Evolutionary conservation across 2,329 filamentous ascomycete genomes (phyloP), one percentile per base, ranked within the genome.

Genomic region (Diaporthe sp.): DNA sequence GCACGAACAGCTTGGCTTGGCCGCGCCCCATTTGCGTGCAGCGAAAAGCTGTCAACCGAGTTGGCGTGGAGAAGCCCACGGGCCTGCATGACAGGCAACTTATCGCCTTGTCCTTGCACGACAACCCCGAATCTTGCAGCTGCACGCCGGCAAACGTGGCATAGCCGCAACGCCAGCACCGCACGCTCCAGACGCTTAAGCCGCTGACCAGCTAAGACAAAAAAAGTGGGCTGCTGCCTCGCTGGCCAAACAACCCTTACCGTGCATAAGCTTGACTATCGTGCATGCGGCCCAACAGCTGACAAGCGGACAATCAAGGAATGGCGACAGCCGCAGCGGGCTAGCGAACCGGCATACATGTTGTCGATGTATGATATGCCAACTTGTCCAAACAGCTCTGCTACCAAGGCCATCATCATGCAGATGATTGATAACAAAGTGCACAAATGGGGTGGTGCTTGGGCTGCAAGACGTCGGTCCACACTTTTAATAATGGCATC

Each of bases 1-100:
- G 62, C 65, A 53, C 49, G 65, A 70, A 70, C 65, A 55, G 34
- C 65, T 42, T 55, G 65, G 46, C 65, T 39, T 68, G 62, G 62
- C 62, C 65, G 65, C 65, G 65, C 65, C 65, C 65, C 65, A 28
- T 42, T 39, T 55, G 49, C n/a, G 65, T 51, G 44, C 44, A 68
- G 44, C 22, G 9, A 17, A 46, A 39, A 70, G 65, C 65, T 70
- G 65, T 70, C 65, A 55, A 53, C 61, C 42, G n/a, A 13, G 22
- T 9, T 31, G 61, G 61, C 42, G 61, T 10, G 61, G 61, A 31
- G 28, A 49, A 25, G 28, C 42, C 61, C 61, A 49, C 65, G 49
- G 42, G 34, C 65, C 22, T 70, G 65, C 46, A 70, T 55, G 17
- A 46, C 39, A 22, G 39, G 25, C 60, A 65, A 65, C 60, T 46